Percentiles rank a stretch among this genome's conserved stretches.
These are phyloP conservation scores for Leccinum pellstonianum DNA, from an alignment of 768 basidiomycete species.

Conservation along the genomic window DNA sequence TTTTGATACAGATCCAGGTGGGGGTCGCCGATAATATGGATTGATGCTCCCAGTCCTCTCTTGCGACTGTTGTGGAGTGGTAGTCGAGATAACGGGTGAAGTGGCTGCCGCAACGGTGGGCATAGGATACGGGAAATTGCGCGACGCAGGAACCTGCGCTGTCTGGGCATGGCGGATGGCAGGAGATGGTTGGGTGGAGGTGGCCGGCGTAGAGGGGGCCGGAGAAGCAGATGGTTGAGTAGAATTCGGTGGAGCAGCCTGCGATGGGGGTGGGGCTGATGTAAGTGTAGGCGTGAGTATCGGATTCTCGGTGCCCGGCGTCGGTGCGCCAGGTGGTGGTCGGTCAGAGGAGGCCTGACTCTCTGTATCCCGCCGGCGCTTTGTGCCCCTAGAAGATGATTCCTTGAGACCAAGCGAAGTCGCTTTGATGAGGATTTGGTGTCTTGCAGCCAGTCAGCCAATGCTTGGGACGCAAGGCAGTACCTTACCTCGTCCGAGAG, in stretches of 20 bases:
- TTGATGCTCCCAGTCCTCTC: constrained; percentile 32
- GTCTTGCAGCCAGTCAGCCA: constrained; percentile 42
- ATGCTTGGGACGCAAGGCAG: background rate
- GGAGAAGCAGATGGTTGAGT: constrained; percentile 27
- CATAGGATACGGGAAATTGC: constrained; percentile 64
- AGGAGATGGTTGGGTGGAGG: constrained; percentile 37
- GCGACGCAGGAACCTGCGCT: constrained; percentile 25
- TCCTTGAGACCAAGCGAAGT: constrained; percentile 77
- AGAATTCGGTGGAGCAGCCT: constrained; percentile 31
- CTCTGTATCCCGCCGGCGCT: constrained; percentile 53
- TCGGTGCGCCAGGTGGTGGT: constrained; percentile 21
- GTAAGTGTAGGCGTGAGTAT: constrained; percentile 15
- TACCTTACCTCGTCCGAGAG: constrained; percentile 63
- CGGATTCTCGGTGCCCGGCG: constrained; percentile 21
- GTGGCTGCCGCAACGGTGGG: constrained; percentile 66
- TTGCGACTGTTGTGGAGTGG: constrained; percentile 38
- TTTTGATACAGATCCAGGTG: constrained; percentile 25
- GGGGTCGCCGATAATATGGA: constrained; percentile 56
- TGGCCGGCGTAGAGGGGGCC: constrained; percentile 28
- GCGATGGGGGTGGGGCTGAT: constrained; percentile 29
- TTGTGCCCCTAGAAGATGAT: constrained; percentile 61
- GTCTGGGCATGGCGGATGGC: constrained; percentile 32
- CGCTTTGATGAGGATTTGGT: constrained; percentile 82
- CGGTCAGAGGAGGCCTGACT: constrained; percentile 30
- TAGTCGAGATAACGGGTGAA: constrained; percentile 51